A percentile compares a stretch with the other conserved stretches of the same genome.
These are phyloP conservation scores for Caloboletus inedulis DNA, from an alignment of 1,284 basidiomycete genomes.

Conservation along the genomic window DNA sequence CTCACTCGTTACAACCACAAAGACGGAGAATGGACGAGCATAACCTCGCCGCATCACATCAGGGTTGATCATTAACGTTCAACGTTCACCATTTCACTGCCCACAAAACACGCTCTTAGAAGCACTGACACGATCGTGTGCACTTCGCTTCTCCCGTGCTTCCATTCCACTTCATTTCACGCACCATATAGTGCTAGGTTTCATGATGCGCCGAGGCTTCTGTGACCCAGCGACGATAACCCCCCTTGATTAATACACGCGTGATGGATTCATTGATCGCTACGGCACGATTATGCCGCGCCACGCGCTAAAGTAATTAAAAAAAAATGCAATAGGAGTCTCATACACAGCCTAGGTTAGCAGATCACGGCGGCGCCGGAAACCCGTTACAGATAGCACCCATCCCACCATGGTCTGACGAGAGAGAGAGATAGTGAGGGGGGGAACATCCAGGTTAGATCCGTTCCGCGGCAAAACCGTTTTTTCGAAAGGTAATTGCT, in stretches of 20 bases:
- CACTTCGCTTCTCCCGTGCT: constrained; percentile 1
- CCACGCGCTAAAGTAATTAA: constrained; percentile 1
- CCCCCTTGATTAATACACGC: constrained; percentile 10
- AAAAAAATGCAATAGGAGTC: background rate
- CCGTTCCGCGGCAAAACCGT: constrained; percentile 6
- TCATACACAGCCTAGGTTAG: constrained; percentile 1
- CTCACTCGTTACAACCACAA: background rate
- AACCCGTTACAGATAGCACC: background rate
- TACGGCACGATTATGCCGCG: constrained; percentile 1
- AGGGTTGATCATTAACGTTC: background rate
- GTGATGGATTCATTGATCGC: constrained; percentile 17
- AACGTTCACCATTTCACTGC: background rate
- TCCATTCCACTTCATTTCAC: constrained; percentile 17
- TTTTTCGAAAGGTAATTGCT: constrained; percentile 6
- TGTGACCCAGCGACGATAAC: constrained; percentile 15
- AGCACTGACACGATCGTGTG: background rate
- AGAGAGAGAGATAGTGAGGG: no score
- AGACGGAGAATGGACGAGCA: background rate
- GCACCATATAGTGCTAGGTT: constrained; percentile 2
- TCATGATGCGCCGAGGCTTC: constrained; percentile 8
- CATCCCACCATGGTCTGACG: background rate
- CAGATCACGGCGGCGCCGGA: background rate
- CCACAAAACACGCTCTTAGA: constrained; percentile 10
- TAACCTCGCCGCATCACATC: background rate
- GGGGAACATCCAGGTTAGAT: constrained; percentile 11